phyloP scores from a whole-genome alignment of 2,329 filamentous ascomycete species.

The Colletotrichum tanaceti region DNA sequence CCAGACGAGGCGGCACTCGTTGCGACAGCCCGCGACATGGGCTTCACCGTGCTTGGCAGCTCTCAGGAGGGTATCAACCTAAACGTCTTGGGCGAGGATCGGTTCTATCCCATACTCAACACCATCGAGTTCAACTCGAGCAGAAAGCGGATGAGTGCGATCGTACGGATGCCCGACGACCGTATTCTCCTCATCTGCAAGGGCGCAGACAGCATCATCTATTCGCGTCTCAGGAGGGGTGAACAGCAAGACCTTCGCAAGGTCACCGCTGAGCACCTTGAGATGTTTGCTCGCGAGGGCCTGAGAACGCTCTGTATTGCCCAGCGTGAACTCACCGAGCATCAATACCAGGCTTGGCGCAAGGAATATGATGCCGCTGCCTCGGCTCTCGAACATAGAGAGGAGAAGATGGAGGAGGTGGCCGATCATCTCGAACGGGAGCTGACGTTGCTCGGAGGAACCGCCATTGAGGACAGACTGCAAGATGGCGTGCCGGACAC shows the following conservation, averaged over 20 bases:
- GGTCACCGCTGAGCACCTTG: conserved; percentile 90
- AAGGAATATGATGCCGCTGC: conserved; percentile 89
- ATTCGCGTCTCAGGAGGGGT: conserved; percentile 85
- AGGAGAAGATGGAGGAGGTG: conserved; percentile 91
- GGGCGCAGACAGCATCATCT: conserved; percentile 97
- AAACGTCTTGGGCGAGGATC: conserved; percentile 88
- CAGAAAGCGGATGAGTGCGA: conserved; percentile 97
- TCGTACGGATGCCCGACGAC: conserved; percentile 92
- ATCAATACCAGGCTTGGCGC: conserved; percentile 87
- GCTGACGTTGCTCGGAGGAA: conserved; percentile 87
- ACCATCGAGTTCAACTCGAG: conserved; percentile 98
- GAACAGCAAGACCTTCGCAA: conserved; percentile 87
- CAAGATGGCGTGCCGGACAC: conserved; percentile 98
- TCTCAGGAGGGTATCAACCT: conserved; percentile 84
- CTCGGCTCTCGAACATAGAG: conserved; percentile 83
- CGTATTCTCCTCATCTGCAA: conserved; percentile 95
- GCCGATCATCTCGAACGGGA: conserved; percentile 93
- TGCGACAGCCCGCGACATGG: conserved; percentile 92
- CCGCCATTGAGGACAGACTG: conserved; percentile 95
- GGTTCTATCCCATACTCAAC: conserved; percentile 88
- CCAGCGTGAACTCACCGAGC: conserved; percentile 80
- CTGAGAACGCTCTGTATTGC: conserved; percentile 95
- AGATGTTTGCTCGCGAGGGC: conserved; percentile 96
- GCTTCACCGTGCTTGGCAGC: conserved; percentile 89
- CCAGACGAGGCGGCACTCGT: conserved; percentile 96